A percentile compares a stretch with the other conserved stretches of the same genome.
These are phyloP conservation scores for Lanmaoa pseudosensibilis DNA, from an alignment of 768 basidiomycete genomes.

Conservation along the genomic window DNA sequence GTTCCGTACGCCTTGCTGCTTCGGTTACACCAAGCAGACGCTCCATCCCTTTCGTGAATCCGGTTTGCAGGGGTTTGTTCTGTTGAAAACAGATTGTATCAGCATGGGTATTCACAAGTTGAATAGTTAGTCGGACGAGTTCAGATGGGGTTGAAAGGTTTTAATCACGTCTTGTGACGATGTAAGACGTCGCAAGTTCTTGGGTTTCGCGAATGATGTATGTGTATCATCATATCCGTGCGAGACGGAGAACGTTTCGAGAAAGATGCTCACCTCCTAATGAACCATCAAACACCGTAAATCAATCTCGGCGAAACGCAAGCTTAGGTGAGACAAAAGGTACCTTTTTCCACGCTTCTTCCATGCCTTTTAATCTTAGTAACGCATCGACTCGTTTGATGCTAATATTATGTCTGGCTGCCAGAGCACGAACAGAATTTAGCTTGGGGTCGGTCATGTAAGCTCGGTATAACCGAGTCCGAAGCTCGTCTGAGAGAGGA, in stretches of 20 bases:
- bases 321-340: constrained; percentile 27
- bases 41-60: constrained; percentile 84
- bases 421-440: constrained; percentile 59
- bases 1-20: constrained; percentile 15
- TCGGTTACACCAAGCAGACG: constrained; percentile 59
- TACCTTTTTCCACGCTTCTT: constrained; percentile 71
- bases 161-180: constrained; percentile 57
- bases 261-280: constrained; percentile 41
- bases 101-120: neutral
- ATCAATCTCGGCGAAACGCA: constrained; percentile 11
- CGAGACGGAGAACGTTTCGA: neutral
- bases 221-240: constrained; percentile 49
- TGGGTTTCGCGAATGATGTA: constrained; percentile 69
- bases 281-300: constrained; percentile 1
- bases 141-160: constrained; percentile 76
- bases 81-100: constrained; percentile 26
- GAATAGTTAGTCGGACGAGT: constrained; percentile 10
- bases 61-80: constrained; percentile 71
- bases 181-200: constrained; percentile 65
- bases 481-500: constrained; percentile 65
- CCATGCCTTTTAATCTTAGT: constrained; percentile 77
- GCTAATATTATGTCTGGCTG: constrained; percentile 63
- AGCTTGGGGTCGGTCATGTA: constrained; percentile 58
- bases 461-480: constrained; percentile 56
- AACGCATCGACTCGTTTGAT: constrained; percentile 83